Percentiles rank a stretch among this genome's conserved stretches.
Conservation (phyloP, 345 rosid genomes). For the Populus pruinosa region DNA sequence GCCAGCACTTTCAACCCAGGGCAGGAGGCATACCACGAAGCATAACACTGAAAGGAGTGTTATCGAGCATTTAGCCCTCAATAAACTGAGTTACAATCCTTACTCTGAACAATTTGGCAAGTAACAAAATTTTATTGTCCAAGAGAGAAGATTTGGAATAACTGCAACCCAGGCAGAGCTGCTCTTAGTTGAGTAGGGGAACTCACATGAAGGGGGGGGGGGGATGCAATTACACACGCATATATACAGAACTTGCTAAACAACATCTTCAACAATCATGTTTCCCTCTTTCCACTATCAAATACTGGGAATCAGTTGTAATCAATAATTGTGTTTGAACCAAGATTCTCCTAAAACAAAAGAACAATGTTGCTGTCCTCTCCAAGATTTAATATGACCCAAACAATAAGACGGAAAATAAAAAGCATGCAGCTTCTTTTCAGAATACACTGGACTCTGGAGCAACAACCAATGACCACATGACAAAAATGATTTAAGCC, state of each 20-base stretch:
- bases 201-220: background rate
- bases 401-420: background rate
- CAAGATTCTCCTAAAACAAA: background rate
- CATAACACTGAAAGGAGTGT: constrained; percentile 64
- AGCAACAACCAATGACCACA: background rate
- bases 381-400: background rate
- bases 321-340: background rate
- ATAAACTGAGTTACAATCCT: background rate
- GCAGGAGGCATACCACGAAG: constrained; percentile 81
- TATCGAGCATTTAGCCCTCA: background rate
- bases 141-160: background rate
- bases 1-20: constrained; percentile 86
- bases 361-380: background rate
- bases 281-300: background rate
- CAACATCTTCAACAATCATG: background rate
- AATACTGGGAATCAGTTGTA: background rate
- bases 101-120: background rate
- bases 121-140: background rate
- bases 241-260: background rate
- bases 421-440: background rate
- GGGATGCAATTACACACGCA: background rate
- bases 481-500: background rate
- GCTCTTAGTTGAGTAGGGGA: background rate
- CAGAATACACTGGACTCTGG: background rate
- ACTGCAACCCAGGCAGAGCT: background rate